A percentile compares a stretch with the other conserved stretches of the same genome.
Evolutionary conservation across 2,329 filamentous ascomycete species (phyloP).

Genomic region (Chrysoporthe puriensis): DNA sequence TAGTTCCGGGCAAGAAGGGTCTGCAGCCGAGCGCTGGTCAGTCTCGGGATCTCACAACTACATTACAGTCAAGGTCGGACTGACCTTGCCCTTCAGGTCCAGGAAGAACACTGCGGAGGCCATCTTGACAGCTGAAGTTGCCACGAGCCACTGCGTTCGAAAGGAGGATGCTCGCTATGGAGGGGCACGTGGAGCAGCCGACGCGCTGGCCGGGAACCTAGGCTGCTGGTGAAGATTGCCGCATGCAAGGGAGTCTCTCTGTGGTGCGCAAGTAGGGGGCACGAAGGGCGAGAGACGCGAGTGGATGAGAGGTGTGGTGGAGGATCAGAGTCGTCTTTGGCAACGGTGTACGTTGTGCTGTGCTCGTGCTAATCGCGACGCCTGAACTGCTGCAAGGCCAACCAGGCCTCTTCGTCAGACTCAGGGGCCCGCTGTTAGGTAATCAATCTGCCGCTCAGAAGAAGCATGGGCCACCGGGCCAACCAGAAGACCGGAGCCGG

Average conservation of each 20-base stretch:
- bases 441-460: constrained; percentile 1
- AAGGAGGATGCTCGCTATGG: constrained; percentile 28
- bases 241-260: constrained; percentile 21
- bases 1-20: constrained; percentile 99
- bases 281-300: background rate
- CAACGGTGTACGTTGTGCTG: constrained; percentile 1
- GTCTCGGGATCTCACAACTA: constrained; percentile 11
- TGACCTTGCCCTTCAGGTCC: constrained; percentile 98
- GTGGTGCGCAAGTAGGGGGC: background rate
- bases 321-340: background rate
- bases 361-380: constrained; percentile 15
- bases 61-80: constrained; percentile 29
- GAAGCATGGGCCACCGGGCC: constrained; percentile 12
- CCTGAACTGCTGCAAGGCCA: constrained; percentile 18
- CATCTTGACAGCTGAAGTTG: constrained; percentile 60
- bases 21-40: constrained; percentile 49
- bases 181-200: constrained; percentile 31
- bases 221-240: constrained; percentile 14
- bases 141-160: constrained; percentile 31
- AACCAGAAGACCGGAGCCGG: constrained; percentile 9
- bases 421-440: constrained; percentile 20
- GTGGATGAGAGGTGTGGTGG: background rate
- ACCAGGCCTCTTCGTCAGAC: constrained; percentile 20
- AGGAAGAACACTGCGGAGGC: constrained; percentile 98
- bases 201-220: constrained; percentile 31